Evolutionary conservation across 148 eudicot species (phyloP).

Genomic region (Chenopodium formosanum): DNA sequence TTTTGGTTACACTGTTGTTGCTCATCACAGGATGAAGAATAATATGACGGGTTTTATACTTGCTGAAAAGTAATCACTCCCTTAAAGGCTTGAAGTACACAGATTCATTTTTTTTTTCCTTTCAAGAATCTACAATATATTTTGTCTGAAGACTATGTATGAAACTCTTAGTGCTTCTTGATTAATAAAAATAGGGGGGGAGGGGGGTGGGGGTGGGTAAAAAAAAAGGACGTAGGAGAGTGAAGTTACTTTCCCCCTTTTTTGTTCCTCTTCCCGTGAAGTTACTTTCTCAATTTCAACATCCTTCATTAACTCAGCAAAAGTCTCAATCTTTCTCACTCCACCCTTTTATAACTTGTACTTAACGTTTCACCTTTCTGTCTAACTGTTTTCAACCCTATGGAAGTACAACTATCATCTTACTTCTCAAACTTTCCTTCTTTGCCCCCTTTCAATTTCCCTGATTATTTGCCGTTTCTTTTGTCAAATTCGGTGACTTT

Average conservation of each 20-base stretch:
- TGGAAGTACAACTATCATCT: background rate
- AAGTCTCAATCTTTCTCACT: background rate
- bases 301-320: background rate
- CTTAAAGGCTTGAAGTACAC: background rate
- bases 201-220: too few relatives aligned
- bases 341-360: background rate
- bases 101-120: background rate
- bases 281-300: background rate
- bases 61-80: background rate
- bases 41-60: background rate
- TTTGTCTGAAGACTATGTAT: background rate
- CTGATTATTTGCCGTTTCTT: background rate
- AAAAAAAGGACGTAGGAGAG: too few relatives aligned
- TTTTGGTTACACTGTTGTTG: background rate
- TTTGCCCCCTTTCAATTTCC: background rate
- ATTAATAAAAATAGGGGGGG: too few relatives aligned
- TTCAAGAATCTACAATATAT: too few relatives aligned
- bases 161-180: background rate
- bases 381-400: background rate
- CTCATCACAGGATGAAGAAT: background rate
- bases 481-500: slow-evolving; percentile 6
- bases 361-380: background rate
- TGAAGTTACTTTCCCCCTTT: background rate
- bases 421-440: background rate
- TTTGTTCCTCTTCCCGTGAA: background rate